Percentiles rank a stretch among this genome's conserved stretches.
Evolutionary conservation across 2,329 filamentous ascomycete genomes (phyloP).

Genomic region (Penicillium psychrosexuale): DNA sequence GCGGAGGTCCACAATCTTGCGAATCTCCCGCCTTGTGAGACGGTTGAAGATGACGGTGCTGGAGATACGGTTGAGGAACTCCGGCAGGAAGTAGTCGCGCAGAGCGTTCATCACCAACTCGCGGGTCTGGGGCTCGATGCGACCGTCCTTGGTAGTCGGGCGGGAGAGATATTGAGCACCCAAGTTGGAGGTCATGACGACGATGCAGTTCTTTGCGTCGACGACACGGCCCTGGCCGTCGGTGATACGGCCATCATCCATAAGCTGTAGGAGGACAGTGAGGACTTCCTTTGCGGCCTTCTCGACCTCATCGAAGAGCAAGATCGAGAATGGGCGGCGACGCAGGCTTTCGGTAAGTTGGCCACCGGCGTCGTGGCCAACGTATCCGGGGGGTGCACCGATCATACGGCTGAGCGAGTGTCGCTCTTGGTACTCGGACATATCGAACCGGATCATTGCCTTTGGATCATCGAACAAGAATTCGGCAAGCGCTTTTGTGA

Average conservation of each 20-base stretch:
- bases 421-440: slow-evolving; percentile 98
- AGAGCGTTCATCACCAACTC: slow-evolving; percentile 89
- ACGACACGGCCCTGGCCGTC: slow-evolving; percentile 94
- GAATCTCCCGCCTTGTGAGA: slow-evolving; percentile 82
- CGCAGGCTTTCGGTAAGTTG: slow-evolving; percentile 94
- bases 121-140: slow-evolving; percentile 77
- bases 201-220: slow-evolving; percentile 96
- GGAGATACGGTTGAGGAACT: slow-evolving; percentile 97
- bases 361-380: slow-evolving; percentile 92
- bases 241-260: slow-evolving; percentile 98
- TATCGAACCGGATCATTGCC: slow-evolving; percentile 98
- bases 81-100: slow-evolving; percentile 93
- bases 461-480: slow-evolving; percentile 98
- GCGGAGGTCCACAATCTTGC: slow-evolving; percentile 91
- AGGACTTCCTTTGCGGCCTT: slow-evolving; percentile 98
- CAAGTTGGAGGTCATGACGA: slow-evolving; percentile 98
- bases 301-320: slow-evolving; percentile 96
- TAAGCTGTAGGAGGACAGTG: slow-evolving; percentile 96
- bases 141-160: slow-evolving; percentile 72
- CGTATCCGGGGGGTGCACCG: slow-evolving; percentile 92
- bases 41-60: slow-evolving; percentile 98
- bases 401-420: slow-evolving; percentile 97
- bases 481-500: slow-evolving; percentile 95
- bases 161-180: slow-evolving; percentile 91
- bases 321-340: slow-evolving; percentile 92